These are phyloP conservation scores for Puccinia coronata DNA, from an alignment of 1,284 basidiomycete species.

Conservation along the genomic window DNA sequence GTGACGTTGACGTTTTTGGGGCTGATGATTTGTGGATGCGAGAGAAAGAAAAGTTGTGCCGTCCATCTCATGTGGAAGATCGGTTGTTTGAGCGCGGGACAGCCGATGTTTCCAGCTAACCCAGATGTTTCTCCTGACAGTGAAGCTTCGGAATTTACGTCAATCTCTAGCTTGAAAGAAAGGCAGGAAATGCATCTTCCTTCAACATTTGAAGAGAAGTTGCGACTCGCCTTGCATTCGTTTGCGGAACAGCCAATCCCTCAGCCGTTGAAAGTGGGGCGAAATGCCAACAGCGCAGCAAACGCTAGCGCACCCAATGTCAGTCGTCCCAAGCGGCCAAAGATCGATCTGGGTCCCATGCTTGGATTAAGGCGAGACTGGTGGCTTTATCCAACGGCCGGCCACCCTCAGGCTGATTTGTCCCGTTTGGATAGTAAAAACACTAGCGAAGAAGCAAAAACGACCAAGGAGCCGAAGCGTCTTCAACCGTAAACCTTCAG, in stretches of 20 bases:
- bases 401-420: background rate
- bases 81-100: conserved; percentile 45
- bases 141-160: conserved; percentile 15
- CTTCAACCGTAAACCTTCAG: conserved; percentile 3
- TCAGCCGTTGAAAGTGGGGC: background rate
- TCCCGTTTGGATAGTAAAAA: background rate
- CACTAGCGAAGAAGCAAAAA: conserved; percentile 8
- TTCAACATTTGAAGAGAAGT: conserved; percentile 30
- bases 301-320: conserved; percentile 13
- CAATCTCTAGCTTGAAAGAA: conserved; percentile 34
- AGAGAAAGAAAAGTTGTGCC: conserved; percentile 44
- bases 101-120: conserved; percentile 40
- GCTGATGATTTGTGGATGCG: conserved; percentile 44
- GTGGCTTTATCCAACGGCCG: conserved; percentile 15
- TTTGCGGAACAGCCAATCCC: conserved; percentile 41
- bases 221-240: conserved; percentile 27
- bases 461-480: conserved; percentile 36
- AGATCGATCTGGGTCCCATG: conserved; percentile 42
- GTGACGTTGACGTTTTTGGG: conserved; percentile 44
- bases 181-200: conserved; percentile 25
- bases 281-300: background rate
- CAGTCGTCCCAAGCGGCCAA: conserved; percentile 29
- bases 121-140: background rate
- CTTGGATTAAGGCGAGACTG: conserved; percentile 46
- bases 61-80: conserved; percentile 50